Evolutionary conservation across 1,139 yeast species (phyloP).

Genomic region (Kluyveromyces marxianus): DNA sequence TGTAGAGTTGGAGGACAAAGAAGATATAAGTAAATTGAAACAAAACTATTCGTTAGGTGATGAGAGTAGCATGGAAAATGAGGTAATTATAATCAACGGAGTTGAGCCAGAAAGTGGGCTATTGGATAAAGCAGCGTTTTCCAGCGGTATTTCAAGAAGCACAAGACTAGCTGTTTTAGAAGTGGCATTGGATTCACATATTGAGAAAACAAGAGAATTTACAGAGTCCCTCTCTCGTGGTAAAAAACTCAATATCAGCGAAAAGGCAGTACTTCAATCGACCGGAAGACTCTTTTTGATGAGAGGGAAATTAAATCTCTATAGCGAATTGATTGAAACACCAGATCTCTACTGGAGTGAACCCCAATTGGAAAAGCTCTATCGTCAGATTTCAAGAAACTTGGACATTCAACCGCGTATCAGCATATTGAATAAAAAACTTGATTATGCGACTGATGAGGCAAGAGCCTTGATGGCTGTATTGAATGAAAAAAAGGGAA

Average conservation of each 20-base stretch:
- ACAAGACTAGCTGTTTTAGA: slow-evolving; percentile 80
- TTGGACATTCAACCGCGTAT: slow-evolving; percentile 75
- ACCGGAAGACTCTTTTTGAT: slow-evolving; percentile 70
- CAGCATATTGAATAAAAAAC: slow-evolving; percentile 67
- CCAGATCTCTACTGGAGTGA: slow-evolving; percentile 94
- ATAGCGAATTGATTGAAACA: slow-evolving; percentile 85
- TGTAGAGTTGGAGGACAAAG: slow-evolving; percentile 41
- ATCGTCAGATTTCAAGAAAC: slow-evolving; percentile 58
- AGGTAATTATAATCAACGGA: slow-evolving; percentile 58
- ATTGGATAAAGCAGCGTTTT: slow-evolving; percentile 80
- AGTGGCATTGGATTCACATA: slow-evolving; percentile 58
- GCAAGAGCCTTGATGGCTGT: slow-evolving; percentile 70
- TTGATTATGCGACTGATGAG: slow-evolving; percentile 88
- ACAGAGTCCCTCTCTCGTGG: slow-evolving; percentile 67
- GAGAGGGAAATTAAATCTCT: slow-evolving; percentile 74
- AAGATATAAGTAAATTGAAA: slow-evolving; percentile 11
- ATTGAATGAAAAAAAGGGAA: slow-evolving; percentile 66
- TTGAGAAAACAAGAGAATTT: slow-evolving; percentile 52
- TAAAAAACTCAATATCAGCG: slow-evolving; percentile 45
- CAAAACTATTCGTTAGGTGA: slow-evolving; percentile 15
- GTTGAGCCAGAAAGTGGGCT: slow-evolving; percentile 39
- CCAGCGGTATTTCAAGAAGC: slow-evolving; percentile 79
- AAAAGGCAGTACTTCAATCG: slow-evolving; percentile 54
- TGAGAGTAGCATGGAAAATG: slow-evolving; percentile 45
- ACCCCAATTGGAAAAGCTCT: slow-evolving; percentile 71